Percentiles rank a stretch among this genome's conserved stretches.
phyloP scores from a whole-genome alignment of 495 filamentous ascomycete genomes.

The Clohesyomyces aquaticus region DNA sequence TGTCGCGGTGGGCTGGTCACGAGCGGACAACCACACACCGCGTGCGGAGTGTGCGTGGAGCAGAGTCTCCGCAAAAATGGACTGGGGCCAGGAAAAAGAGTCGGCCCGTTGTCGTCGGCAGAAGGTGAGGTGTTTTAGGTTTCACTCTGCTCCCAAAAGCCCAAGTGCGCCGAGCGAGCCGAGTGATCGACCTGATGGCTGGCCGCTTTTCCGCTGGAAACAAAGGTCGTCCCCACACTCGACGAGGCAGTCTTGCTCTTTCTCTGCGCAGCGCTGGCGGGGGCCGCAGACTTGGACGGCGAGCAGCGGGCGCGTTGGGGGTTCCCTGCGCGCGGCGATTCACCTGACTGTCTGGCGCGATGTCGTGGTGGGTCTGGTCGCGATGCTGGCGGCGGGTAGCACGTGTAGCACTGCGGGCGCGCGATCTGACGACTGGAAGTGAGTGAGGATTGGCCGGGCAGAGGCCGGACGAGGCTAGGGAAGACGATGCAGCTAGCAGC shows the following conservation, averaged over 20 bases:
- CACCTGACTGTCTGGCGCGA: neutral
- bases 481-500: neutral
- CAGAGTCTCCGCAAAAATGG: neutral
- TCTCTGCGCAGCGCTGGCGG: constrained; percentile 1
- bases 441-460: neutral
- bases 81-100: constrained; percentile 14
- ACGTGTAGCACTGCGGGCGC: constrained; percentile 38
- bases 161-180: constrained; percentile 31
- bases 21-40: too few species aligned
- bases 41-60: neutral
- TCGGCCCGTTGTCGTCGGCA: constrained; percentile 38
- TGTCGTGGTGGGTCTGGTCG: neutral
- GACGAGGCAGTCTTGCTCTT: neutral
- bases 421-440: constrained; percentile 1
- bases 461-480: neutral
- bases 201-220: constrained; percentile 30
- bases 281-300: constrained; percentile 15
- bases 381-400: constrained; percentile 26
- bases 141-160: constrained; percentile 22
- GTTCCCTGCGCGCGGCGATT: neutral
- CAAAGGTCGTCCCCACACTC: constrained; percentile 3
- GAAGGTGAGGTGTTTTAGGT: constrained; percentile 8
- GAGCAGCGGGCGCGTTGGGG: constrained; percentile 24
- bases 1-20: too few species aligned
- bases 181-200: constrained; percentile 33